Evolutionary conservation across 331 rosid genomes (phyloP), one percentile per base, ranked within the genome.

Genomic region (Malus hybrid): DNA sequence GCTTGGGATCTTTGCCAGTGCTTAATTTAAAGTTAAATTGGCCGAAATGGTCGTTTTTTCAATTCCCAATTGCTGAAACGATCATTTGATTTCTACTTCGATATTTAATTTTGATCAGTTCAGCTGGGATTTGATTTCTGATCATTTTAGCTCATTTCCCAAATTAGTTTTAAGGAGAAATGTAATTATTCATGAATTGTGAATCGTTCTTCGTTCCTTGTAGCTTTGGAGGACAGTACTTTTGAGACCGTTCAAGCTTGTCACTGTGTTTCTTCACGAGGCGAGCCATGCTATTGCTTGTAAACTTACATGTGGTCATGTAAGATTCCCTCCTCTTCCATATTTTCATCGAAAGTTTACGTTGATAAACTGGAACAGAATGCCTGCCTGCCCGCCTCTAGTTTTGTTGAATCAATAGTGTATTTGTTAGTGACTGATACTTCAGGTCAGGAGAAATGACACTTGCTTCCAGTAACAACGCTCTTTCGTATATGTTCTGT

Each of bases 221-320:
- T 39, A 82, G 85, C 63, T 82, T 50, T 82, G 85, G 85, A 76
- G 85, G 78, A 82, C 85, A 24, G 24, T 82, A 29, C 52, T 82
- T 52, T 74, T 82, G 79, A 73, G 75, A 60, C 85, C 85, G 0
- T 82, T 82, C 70, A 82, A 82, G 67, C 85, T 82, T 32, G 76
- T 82, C 16, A 77, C 85, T 1, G 85, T 82, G 66, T 82, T 82
- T 77, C 81, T 82, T 62, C 85, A 82, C 12, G 85, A 82, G 57
- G 85, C 82, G 13, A 82, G 82, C 78, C 85, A 82, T 73, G 85
- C 85, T 16, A 69, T 82, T 19, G 85, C 79, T 39, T 82, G 85
- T 68, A 82, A 69, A 77, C 82, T 82, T 9, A 77, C 85, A 31
- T 82, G 85, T 29, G 85, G 85, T 65, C 74, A 77, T 42, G 85